These are phyloP conservation scores for Artemisia tridentata DNA, from an alignment of 129 eudicot genomes.

Conservation along the genomic window DNA sequence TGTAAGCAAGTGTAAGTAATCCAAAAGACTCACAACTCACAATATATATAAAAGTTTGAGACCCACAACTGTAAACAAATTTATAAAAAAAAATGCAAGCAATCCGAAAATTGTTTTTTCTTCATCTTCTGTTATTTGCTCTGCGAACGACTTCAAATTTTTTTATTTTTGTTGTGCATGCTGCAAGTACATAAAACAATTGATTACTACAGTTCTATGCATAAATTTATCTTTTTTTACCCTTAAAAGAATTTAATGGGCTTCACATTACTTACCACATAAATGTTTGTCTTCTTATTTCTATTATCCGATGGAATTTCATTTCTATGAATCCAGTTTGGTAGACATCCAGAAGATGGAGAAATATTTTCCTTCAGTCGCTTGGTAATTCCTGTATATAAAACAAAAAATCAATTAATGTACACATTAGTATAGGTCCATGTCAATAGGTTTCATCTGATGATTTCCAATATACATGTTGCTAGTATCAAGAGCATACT, in stretches of 20 bases:
- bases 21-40: no score
- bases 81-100: conserved; percentile 28
- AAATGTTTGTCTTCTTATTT: conserved; percentile 39
- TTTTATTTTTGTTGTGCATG: conserved; percentile 20
- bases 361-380: conserved; percentile 37
- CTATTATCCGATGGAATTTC: conserved; percentile 26
- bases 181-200: conserved; percentile 15
- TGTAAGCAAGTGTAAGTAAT: no score
- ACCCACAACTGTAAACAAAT: no score
- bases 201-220: background rate
- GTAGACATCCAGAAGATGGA: conserved; percentile 8
- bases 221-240: background rate
- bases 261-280: conserved; percentile 28
- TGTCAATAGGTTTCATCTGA: background rate
- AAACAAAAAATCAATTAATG: conserved; percentile 2
- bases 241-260: background rate
- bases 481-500: background rate
- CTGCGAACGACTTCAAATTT: conserved; percentile 5
- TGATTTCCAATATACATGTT: background rate
- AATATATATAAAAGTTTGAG: no score
- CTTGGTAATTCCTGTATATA: conserved; percentile 44
- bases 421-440: background rate
- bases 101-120: conserved; percentile 59
- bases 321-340: conserved; percentile 20
- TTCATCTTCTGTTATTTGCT: conserved; percentile 49